Conservation (phyloP, 345 rosid genomes). For the Barbarea vulgaris region DNA sequence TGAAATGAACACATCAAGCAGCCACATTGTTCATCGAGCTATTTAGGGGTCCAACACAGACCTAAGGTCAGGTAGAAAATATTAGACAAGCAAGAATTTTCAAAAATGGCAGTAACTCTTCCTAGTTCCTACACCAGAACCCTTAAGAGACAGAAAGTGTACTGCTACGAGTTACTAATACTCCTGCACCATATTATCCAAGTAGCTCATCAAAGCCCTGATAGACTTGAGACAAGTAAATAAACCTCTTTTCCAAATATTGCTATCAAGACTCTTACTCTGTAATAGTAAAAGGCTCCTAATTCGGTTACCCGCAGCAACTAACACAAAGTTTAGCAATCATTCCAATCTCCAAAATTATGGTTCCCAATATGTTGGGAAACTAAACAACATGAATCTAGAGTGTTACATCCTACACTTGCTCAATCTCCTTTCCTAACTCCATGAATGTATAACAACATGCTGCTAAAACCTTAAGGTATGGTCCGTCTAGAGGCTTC, state of each 20-base stretch:
- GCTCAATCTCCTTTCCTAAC: neutral
- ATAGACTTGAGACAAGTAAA: neutral
- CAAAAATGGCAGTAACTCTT: neutral
- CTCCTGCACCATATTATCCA: neutral
- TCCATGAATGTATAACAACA: neutral
- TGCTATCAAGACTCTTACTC: neutral
- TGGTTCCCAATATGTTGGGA: neutral
- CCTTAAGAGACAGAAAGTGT: neutral
- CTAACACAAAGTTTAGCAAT: neutral
- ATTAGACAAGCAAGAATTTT: neutral
- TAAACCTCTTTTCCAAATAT: slow-evolving; percentile 4
- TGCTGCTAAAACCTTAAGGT: slow-evolving; percentile 6
- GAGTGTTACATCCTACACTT: neutral
- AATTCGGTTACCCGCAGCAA: neutral
- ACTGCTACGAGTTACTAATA: neutral
- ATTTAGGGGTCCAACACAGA: neutral
- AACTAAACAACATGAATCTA: neutral
- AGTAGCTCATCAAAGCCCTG: neutral
- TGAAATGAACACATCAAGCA: neutral
- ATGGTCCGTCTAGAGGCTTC: neutral
- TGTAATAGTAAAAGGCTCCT: neutral
- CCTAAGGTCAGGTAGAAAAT: neutral
- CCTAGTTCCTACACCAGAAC: neutral
- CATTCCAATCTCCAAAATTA: neutral
- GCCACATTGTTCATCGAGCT: neutral